Conservation (phyloP, 768 basidiomycete genomes). For the Podaxis mareebaensis region DNA sequence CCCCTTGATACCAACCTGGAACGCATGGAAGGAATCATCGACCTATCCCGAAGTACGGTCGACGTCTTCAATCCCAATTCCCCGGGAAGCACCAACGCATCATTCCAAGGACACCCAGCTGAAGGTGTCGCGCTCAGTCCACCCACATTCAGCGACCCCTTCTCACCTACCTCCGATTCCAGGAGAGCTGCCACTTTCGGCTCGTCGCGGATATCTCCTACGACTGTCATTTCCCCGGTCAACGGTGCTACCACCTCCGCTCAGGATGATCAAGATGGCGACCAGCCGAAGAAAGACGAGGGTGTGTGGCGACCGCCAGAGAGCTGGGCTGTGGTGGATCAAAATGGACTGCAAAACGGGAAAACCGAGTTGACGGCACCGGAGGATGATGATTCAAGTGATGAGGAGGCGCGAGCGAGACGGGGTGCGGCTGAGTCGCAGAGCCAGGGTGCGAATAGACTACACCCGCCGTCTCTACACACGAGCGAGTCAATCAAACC, state of each 20-base stretch:
- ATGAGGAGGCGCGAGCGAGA: conserved; percentile 25
- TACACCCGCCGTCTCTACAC: neutral
- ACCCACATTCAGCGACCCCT: conserved; percentile 43
- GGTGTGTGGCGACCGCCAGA: conserved; percentile 69
- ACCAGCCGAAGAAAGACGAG: conserved; percentile 22
- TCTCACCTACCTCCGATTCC: conserved; percentile 23
- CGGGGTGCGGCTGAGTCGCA: neutral
- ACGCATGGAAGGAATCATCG: conserved; percentile 82
- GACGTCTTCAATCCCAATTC: conserved; percentile 34
- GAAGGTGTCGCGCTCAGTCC: conserved; percentile 25
- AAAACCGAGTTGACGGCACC: conserved; percentile 35
- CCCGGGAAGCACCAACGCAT: conserved; percentile 45
- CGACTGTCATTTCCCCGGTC: conserved; percentile 9
- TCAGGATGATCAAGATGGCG: conserved; percentile 13
- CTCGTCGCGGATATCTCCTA: conserved; percentile 16
- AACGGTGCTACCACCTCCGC: neutral
- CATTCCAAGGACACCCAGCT: conserved; percentile 28
- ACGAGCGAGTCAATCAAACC: conserved; percentile 7
- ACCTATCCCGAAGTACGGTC: conserved; percentile 32
- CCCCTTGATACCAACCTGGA: conserved; percentile 69
- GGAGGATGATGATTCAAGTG: conserved; percentile 29
- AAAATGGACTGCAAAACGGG: conserved; percentile 29
- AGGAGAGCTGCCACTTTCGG: neutral
- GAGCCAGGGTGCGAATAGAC: neutral
- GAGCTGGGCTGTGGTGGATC: conserved; percentile 71